A percentile compares a stretch with the other conserved stretches of the same genome.
Evolutionary conservation across 768 basidiomycete species (phyloP).

Genomic region (Panaeolus cyanescens): DNA sequence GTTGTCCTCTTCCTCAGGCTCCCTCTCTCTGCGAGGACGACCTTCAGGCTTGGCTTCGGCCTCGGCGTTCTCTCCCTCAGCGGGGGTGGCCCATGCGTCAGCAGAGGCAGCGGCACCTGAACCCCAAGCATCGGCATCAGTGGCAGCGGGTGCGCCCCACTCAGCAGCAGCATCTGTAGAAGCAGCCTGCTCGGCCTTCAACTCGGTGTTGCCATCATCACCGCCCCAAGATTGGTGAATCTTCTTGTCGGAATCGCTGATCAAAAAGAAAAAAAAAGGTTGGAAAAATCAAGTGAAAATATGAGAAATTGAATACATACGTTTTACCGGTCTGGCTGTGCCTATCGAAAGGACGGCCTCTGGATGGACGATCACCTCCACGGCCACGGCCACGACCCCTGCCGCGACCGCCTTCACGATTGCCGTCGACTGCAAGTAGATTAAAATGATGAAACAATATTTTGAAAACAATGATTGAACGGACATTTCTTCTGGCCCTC

Average conservation of each 20-base stretch:
- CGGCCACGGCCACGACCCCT: constrained; percentile 55
- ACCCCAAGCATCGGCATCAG: constrained; percentile 45
- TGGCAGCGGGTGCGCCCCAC: constrained; percentile 36
- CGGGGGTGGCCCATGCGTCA: constrained; percentile 30
- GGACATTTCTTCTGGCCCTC: constrained; percentile 35
- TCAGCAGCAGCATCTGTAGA: constrained; percentile 69
- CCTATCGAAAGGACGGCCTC: constrained; percentile 81
- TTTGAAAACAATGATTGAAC: constrained; percentile 7
- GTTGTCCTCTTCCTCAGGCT: constrained; percentile 88
- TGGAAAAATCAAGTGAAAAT: constrained; percentile 7
- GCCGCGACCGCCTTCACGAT: constrained; percentile 40
- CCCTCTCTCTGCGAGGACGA: constrained; percentile 52
- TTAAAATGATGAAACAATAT: constrained; percentile 16
- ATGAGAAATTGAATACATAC: constrained; percentile 42
- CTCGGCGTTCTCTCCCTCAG: constrained; percentile 40
- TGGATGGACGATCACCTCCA: constrained; percentile 51
- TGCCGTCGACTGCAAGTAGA: constrained; percentile 37
- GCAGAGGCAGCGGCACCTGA: constrained; percentile 21
- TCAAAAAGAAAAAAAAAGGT: constrained; percentile 11
- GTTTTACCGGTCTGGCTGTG: constrained; percentile 86
- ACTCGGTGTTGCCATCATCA: constrained; percentile 83
- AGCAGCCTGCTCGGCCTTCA: constrained; percentile 79
- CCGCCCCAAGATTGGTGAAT: constrained; percentile 95
- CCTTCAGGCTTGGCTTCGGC: constrained; percentile 36
- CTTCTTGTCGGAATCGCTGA: constrained; percentile 93